phyloP scores from a whole-genome alignment of 805 yeast genomes.

The Metschnikowia vanudenii region DNA sequence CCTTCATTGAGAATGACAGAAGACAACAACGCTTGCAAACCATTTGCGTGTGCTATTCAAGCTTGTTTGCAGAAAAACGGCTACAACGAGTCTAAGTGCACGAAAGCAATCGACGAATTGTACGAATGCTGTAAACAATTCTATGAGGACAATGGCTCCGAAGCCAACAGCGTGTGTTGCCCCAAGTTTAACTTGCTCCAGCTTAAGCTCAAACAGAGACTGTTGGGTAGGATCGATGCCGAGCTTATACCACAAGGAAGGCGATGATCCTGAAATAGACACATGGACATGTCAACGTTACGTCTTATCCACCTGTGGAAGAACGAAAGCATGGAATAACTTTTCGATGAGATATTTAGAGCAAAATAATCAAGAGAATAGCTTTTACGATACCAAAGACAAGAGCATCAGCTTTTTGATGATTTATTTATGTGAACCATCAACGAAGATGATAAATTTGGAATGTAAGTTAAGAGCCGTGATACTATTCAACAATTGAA shows the following conservation, averaged over 20 bases:
- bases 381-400: neutral
- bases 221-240: constrained; percentile 58
- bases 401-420: neutral
- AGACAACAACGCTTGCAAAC: constrained; percentile 56
- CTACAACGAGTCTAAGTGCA: constrained; percentile 75
- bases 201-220: constrained; percentile 65
- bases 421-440: neutral
- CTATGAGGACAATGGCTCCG: constrained; percentile 58
- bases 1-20: constrained; percentile 2
- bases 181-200: constrained; percentile 65
- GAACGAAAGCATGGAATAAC: too few relatives aligned
- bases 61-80: constrained; percentile 63
- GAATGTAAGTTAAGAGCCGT: constrained; percentile 75
- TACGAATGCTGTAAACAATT: constrained; percentile 73
- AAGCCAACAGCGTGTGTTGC: constrained; percentile 70
- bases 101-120: constrained; percentile 62
- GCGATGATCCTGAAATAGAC: neutral
- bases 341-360: too few relatives aligned
- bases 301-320: too few relatives aligned
- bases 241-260: constrained; percentile 30
- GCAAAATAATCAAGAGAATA: too few relatives aligned
- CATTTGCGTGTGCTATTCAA: constrained; percentile 81
- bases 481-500: constrained; percentile 42
- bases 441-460: neutral
- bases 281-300: neutral